Evolutionary conservation across 306 rosid species (phyloP), one percentile per base, ranked within the genome.

Genomic region (Fagus sylvatica): DNA sequence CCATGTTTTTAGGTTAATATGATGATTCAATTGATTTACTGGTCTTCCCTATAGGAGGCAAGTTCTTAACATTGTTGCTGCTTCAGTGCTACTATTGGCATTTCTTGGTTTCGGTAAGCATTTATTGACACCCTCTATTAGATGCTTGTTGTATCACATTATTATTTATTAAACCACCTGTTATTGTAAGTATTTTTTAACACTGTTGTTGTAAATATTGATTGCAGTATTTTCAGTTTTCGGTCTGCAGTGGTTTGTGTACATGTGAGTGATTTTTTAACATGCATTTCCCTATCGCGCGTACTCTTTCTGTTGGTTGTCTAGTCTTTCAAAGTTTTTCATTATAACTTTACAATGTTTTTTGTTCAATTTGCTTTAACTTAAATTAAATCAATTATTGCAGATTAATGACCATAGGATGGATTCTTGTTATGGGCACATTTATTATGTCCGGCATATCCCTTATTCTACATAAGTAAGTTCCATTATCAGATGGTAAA

Each of bases 221-320:
- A 19, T 53, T 75, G 82, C 93, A 94, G 97, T 89, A 11, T 85
- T 84, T 79, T 88, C 93, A 37, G 41, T 92, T 42, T 74, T 88
- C 43, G 97, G 95, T 40, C 51, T 88, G 81, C 86, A 76, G 76
- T 70, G 53, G 72, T 85, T 83, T 40, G 91, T 90, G 51, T 87
- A 90, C 85, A 80, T 66, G 98, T 94, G 86, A 88, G 97, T 85
- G 76, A 46, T 12, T 46, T 69, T 72, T 54, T 10, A 55, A 55
- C 53, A 39, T 15, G 53, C 41, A 40, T 2, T 12, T 43, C 8
- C 9, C 8, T 72, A 4, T 6, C 6, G 10, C 16, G 2, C 16
- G 9, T 22, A 22, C 28, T 22, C 13, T 9, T 3, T 33, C 53
- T 16, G 22, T 54, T 7, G 39, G 71, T 42, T 36, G 22, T 43